Percentiles rank a stretch among this genome's conserved stretches.
Conservation (phyloP, 140 eudicot genomes). For the Anethum foeniculum region DNA sequence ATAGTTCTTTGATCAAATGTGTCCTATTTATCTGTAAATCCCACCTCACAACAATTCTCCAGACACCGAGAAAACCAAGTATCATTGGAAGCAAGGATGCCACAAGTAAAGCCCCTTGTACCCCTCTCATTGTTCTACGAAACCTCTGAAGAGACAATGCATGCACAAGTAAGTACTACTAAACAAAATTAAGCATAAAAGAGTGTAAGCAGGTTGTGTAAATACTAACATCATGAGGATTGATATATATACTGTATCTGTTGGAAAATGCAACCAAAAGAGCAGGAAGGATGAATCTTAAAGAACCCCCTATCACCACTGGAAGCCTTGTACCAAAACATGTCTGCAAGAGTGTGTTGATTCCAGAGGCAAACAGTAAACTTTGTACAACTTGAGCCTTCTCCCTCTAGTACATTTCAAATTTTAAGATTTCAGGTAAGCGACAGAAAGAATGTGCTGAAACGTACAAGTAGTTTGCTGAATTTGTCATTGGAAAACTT, state of each 20-base stretch:
- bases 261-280: slow-evolving; percentile 43
- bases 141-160: slow-evolving; percentile 53
- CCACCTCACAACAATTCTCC: slow-evolving; percentile 79
- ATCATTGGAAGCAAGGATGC: slow-evolving; percentile 69
- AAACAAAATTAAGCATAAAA: background rate
- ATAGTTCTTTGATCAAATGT: background rate
- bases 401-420: slow-evolving; percentile 39
- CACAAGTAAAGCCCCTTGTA: slow-evolving; percentile 86
- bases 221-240: slow-evolving; percentile 42
- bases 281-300: slow-evolving; percentile 65
- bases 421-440: background rate
- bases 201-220: background rate
- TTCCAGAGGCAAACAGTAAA: slow-evolving; percentile 65
- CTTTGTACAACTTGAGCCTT: slow-evolving; percentile 76
- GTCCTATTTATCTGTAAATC: background rate
- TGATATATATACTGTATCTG: slow-evolving; percentile 40
- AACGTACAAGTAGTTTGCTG: background rate
- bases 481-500: slow-evolving; percentile 14
- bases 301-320: slow-evolving; percentile 80
- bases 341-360: slow-evolving; percentile 74
- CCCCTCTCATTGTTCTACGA: slow-evolving; percentile 57
- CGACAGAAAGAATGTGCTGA: background rate
- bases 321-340: slow-evolving; percentile 74
- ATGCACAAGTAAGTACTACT: background rate
- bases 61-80: slow-evolving; percentile 70